Conservation (phyloP, 2,329 filamentous ascomycete species). For the Claviceps sp. region DNA sequence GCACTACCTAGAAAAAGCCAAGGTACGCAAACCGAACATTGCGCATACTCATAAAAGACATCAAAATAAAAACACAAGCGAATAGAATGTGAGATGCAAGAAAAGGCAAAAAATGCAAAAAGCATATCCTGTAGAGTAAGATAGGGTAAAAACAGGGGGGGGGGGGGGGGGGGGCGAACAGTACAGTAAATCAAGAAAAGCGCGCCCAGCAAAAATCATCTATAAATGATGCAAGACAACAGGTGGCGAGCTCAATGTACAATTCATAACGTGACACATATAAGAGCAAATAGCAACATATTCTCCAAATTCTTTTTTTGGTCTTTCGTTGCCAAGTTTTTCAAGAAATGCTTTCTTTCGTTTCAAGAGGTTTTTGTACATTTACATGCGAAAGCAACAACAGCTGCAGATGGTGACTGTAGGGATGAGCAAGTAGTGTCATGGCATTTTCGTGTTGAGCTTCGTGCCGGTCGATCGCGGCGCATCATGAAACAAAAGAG, state of each 20-base stretch:
- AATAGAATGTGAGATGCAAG: slow-evolving; percentile 8
- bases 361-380: slow-evolving; percentile 14
- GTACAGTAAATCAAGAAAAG: slow-evolving; percentile 1
- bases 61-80: slow-evolving; percentile 2
- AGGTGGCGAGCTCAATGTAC: slow-evolving; percentile 17
- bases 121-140: slow-evolving; percentile 10
- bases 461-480: slow-evolving; percentile 19
- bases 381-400: slow-evolving; percentile 22
- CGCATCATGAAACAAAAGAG: slow-evolving; percentile 18
- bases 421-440: slow-evolving; percentile 12
- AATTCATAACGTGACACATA: slow-evolving; percentile 17
- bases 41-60: background rate
- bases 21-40: background rate
- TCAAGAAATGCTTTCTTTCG: slow-evolving; percentile 1
- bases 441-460: slow-evolving; percentile 9
- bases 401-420: slow-evolving; percentile 14
- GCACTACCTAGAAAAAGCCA: no score
- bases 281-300: background rate
- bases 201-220: slow-evolving; percentile 14
- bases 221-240: slow-evolving; percentile 13
- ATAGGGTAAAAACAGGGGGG: slow-evolving; percentile 6
- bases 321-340: slow-evolving; percentile 5
- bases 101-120: slow-evolving; percentile 7
- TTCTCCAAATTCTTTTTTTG: slow-evolving; percentile 3
- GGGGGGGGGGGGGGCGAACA: background rate